Evolutionary conservation across 805 yeast genomes (phyloP).

Genomic region (Scheffersomyces coipomensis): DNA sequence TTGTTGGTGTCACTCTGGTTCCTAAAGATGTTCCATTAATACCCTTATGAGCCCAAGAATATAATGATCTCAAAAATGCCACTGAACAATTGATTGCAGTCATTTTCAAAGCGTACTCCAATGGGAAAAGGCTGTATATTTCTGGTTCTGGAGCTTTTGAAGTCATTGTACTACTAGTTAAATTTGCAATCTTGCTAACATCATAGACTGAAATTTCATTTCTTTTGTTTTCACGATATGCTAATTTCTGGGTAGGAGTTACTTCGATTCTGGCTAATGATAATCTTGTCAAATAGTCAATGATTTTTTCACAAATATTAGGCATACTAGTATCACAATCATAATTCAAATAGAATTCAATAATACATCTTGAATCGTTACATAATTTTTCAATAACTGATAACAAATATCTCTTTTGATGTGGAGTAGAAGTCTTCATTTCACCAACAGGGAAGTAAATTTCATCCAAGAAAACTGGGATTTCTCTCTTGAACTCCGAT

Average conservation of each 20-base stretch:
- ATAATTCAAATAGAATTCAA: conserved; percentile 91
- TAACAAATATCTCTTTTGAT: conserved; percentile 86
- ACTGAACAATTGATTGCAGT: conserved; percentile 78
- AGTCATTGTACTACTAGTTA: conserved; percentile 66
- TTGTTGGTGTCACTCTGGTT: conserved; percentile 1
- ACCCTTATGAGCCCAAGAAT: conserved; percentile 81
- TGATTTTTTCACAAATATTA: conserved; percentile 79
- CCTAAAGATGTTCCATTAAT: conserved; percentile 10
- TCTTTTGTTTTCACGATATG: conserved; percentile 37
- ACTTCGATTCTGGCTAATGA: conserved; percentile 73
- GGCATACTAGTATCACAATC: conserved; percentile 86
- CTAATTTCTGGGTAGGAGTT: conserved; percentile 62
- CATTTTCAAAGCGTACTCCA: conserved; percentile 83
- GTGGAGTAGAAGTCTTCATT: conserved; percentile 85
- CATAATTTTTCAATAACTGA: conserved; percentile 79
- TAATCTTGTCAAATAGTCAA: conserved; percentile 71
- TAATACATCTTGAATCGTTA: conserved; percentile 83
- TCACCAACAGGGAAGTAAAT: conserved; percentile 93
- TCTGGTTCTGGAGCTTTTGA: conserved; percentile 58
- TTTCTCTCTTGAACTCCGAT: conserved; percentile 85
- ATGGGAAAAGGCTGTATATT: conserved; percentile 54
- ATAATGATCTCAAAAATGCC: conserved; percentile 74
- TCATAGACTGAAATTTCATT: conserved; percentile 72
- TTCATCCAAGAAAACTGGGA: conserved; percentile 90
- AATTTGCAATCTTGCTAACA: conserved; percentile 68